Conservation (phyloP, 2,329 filamentous ascomycete species). For the Colletotrichum gigasporum region DNA sequence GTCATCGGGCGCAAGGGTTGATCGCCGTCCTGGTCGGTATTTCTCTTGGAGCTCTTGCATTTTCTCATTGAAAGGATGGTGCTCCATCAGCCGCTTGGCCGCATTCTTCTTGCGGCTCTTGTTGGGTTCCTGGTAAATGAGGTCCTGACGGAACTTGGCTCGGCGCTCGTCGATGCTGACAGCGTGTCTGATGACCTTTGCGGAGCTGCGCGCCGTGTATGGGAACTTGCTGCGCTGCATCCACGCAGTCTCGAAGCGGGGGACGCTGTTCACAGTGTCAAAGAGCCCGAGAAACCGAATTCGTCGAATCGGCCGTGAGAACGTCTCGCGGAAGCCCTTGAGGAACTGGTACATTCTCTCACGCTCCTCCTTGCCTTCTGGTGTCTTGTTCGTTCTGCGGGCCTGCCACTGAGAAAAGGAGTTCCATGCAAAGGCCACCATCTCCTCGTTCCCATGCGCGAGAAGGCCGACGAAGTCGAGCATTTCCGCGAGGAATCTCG, state of each 20-base stretch:
- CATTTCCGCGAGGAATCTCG: constrained; percentile 83
- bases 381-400: constrained; percentile 53
- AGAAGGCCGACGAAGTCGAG: constrained; percentile 83
- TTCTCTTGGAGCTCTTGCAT: constrained; percentile 44
- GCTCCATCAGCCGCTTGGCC: constrained; percentile 34
- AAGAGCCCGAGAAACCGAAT: constrained; percentile 84
- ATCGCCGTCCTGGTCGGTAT: constrained; percentile 40
- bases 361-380: constrained; percentile 54
- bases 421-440: constrained; percentile 87
- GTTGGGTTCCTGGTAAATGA: constrained; percentile 64
- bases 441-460: constrained; percentile 84
- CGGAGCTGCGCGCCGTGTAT: constrained; percentile 67
- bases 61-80: constrained; percentile 33
- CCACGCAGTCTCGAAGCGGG: constrained; percentile 78
- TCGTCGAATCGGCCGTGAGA: constrained; percentile 76
- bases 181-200: constrained; percentile 72
- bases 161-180: constrained; percentile 77
- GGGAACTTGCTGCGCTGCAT: constrained; percentile 84
- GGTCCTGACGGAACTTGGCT: constrained; percentile 76
- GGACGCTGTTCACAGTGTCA: constrained; percentile 84
- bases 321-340: constrained; percentile 83
- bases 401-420: constrained; percentile 79
- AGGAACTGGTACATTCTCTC: constrained; percentile 77
- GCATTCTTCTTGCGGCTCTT: constrained; percentile 34
- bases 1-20: constrained; percentile 24